Conservation (phyloP, 495 filamentous ascomycete species). For the Penicillium steckii region DNA sequence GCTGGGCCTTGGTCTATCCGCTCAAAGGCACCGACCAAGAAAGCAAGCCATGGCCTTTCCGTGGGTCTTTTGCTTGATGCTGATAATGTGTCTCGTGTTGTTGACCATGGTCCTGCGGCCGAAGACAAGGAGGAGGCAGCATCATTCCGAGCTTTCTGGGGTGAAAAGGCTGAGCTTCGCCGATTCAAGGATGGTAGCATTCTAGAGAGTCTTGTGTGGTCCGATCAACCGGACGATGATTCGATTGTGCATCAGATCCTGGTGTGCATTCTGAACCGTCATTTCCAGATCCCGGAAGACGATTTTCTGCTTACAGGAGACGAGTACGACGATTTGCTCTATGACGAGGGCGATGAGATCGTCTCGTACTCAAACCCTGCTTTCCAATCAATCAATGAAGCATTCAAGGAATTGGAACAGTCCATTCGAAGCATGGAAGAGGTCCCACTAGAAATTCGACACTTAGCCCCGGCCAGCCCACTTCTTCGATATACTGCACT, state of each 20-base stretch:
- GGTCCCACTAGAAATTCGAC: constrained; percentile 76
- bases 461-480: constrained; percentile 68
- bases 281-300: constrained; percentile 55
- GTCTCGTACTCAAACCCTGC: constrained; percentile 34
- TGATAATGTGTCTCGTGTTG: constrained; percentile 63
- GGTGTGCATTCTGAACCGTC: constrained; percentile 64
- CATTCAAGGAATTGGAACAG: constrained; percentile 69
- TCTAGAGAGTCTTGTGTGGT: constrained; percentile 76
- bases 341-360: constrained; percentile 36
- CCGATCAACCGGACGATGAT: constrained; percentile 52
- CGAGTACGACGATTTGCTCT: constrained; percentile 56
- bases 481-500: constrained; percentile 73
- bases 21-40: constrained; percentile 24
- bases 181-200: constrained; percentile 57
- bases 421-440: constrained; percentile 73
- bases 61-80: constrained; percentile 73
- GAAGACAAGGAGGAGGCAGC: constrained; percentile 62
- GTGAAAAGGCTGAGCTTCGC: constrained; percentile 53
- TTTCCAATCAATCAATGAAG: constrained; percentile 59
- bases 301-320: constrained; percentile 60
- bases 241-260: constrained; percentile 78
- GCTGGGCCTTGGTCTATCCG: constrained; percentile 35
- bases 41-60: constrained; percentile 36
- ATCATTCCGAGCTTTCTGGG: constrained; percentile 51
- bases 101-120: constrained; percentile 84